phyloP scores from a whole-genome alignment of 805 yeast genomes.

The Ogataea paradorogensis region DNA sequence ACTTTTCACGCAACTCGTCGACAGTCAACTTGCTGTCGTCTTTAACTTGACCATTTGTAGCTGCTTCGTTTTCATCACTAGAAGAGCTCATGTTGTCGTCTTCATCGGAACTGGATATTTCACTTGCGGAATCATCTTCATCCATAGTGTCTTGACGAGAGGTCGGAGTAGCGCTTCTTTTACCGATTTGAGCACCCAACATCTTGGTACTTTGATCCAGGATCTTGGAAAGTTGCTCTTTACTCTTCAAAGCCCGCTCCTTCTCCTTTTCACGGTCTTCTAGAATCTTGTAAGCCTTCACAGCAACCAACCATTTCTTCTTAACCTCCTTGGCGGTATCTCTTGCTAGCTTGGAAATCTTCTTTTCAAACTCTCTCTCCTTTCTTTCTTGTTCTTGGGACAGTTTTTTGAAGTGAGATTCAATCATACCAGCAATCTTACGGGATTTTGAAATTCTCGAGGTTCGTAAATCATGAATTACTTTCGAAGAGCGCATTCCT shows the following conservation, averaged over 20 bases:
- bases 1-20: constrained; percentile 55
- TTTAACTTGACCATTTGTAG: constrained; percentile 8
- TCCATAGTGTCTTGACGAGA: constrained; percentile 18
- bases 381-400: constrained; percentile 87
- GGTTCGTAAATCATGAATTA: constrained; percentile 63
- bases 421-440: constrained; percentile 78
- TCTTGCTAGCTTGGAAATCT: constrained; percentile 68
- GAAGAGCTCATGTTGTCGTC: constrained; percentile 19
- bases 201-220: constrained; percentile 88
- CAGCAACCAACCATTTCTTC: constrained; percentile 88
- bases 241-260: constrained; percentile 74
- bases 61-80: constrained; percentile 24
- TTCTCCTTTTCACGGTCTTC: constrained; percentile 80
- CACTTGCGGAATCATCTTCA: constrained; percentile 21
- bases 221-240: constrained; percentile 83
- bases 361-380: constrained; percentile 70
- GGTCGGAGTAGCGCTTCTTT: constrained; percentile 31
- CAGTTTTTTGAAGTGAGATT: constrained; percentile 78
- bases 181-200: constrained; percentile 75
- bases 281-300: constrained; percentile 68
- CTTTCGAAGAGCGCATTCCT: constrained; percentile 65
- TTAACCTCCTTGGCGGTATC: constrained; percentile 80
- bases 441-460: constrained; percentile 65
- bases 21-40: constrained; percentile 52
- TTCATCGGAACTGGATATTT: constrained; percentile 2